Evolutionary conservation across 2,329 filamentous ascomycete species (phyloP).

Genomic region (Colletotrichum abscissum): DNA sequence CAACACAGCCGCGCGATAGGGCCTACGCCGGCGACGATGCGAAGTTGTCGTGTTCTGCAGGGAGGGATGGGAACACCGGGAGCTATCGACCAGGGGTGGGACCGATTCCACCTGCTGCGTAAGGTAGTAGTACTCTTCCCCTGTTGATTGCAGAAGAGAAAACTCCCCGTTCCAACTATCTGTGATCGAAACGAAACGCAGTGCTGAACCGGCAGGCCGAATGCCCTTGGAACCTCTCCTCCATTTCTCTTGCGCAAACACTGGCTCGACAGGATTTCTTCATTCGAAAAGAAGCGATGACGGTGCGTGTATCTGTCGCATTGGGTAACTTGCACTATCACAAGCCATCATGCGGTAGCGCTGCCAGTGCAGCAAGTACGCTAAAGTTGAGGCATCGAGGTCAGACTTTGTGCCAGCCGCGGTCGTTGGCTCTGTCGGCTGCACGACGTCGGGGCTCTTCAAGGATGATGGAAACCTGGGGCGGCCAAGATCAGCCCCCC

Average conservation of each 20-base stretch:
- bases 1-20: slow-evolving; percentile 19
- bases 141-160: slow-evolving; percentile 11
- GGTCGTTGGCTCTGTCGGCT: slow-evolving; percentile 4
- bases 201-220: neutral
- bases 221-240: neutral
- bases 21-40: slow-evolving; percentile 23
- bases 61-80: neutral
- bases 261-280: neutral
- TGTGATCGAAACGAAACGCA: slow-evolving; percentile 18
- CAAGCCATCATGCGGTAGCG: neutral
- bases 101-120: slow-evolving; percentile 12
- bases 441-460: slow-evolving; percentile 24
- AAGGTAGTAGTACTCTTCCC: neutral
- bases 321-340: neutral
- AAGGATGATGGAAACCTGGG: slow-evolving; percentile 32
- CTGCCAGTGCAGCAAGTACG: neutral
- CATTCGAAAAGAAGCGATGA: neutral
- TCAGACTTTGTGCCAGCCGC: neutral
- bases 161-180: neutral
- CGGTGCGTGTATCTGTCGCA: neutral
- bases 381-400: neutral
- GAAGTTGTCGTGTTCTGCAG: slow-evolving; percentile 4
- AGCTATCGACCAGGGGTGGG: slow-evolving; percentile 6
- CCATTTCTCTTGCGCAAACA: neutral
- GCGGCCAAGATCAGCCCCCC: slow-evolving; percentile 31